Percentiles rank a stretch among this genome's conserved stretches.
Evolutionary conservation across 2,329 filamentous ascomycete genomes (phyloP).

Genomic region (Diplodia intermedia): DNA sequence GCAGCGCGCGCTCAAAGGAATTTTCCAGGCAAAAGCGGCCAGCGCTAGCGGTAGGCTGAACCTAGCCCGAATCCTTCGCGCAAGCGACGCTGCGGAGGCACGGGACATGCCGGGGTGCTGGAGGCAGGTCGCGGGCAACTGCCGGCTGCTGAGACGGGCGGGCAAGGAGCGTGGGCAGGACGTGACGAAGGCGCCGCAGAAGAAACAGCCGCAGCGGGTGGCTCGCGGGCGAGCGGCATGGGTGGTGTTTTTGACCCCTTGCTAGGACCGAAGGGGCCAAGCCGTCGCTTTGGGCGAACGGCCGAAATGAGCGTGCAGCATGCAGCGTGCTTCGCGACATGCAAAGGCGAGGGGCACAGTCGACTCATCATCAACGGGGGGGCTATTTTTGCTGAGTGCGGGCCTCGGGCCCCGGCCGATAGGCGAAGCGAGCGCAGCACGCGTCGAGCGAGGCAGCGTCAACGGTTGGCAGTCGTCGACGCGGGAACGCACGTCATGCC

Average conservation of each 20-base stretch:
- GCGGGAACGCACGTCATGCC: conserved; percentile 28
- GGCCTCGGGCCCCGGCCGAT: conserved; percentile 11
- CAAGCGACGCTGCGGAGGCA: conserved; percentile 28
- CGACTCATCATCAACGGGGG: conserved; percentile 19
- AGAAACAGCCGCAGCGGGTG: conserved; percentile 30
- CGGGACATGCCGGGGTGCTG: conserved; percentile 23
- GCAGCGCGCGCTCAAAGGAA: conserved; percentile 27
- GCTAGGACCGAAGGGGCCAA: conserved; percentile 28
- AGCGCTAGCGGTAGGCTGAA: conserved; percentile 26
- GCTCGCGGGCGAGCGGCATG: conserved; percentile 26
- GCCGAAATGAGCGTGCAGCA: conserved; percentile 32
- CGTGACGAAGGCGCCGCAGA: conserved; percentile 30
- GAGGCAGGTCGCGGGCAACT: conserved; percentile 7
- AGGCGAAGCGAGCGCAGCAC: conserved; percentile 17
- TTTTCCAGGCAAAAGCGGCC: conserved; percentile 18
- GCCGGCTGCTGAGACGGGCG: conserved; percentile 26
- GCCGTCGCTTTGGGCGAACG: conserved; percentile 22
- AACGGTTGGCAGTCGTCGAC: neutral
- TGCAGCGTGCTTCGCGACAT: conserved; percentile 21
- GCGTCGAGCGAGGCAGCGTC: neutral
- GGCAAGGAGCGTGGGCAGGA: conserved; percentile 21
- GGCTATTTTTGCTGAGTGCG: conserved; percentile 21
- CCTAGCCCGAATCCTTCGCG: conserved; percentile 13
- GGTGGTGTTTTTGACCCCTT: conserved; percentile 27
- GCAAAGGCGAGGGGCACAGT: conserved; percentile 27